Percentiles rank a stretch among this genome's conserved stretches.
Conservation (phyloP, 108 stramenopile species). For the Nitzschia sp. region DNA sequence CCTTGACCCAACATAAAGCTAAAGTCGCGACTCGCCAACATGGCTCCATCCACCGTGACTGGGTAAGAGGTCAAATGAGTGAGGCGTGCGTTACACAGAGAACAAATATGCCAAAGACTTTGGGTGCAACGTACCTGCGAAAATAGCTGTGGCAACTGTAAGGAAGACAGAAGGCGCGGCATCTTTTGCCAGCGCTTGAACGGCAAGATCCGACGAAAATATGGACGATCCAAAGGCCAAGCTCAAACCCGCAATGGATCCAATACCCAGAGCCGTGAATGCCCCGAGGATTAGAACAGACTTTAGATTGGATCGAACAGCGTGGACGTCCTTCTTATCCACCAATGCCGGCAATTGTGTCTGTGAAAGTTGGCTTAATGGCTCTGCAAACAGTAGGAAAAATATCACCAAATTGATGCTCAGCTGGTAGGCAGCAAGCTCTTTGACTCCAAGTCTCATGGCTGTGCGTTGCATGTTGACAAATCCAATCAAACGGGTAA, state of each 20-base stretch:
- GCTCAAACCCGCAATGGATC: constrained; percentile 49
- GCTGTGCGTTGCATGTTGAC: constrained; percentile 72
- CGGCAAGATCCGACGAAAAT: constrained; percentile 64
- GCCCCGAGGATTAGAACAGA: constrained; percentile 60
- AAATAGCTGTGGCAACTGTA: constrained; percentile 63
- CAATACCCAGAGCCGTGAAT: constrained; percentile 54
- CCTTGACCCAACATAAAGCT: constrained; percentile 71
- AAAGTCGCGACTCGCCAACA: constrained; percentile 82
- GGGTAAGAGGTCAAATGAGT: background rate
- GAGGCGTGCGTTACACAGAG: constrained; percentile 1
- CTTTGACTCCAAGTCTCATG: constrained; percentile 63
- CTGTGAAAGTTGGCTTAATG: constrained; percentile 72
- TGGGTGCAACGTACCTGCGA: constrained; percentile 33
- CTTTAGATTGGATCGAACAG: constrained; percentile 55
- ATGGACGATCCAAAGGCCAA: constrained; percentile 51
- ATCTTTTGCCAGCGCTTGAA: constrained; percentile 55
- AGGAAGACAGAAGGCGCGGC: constrained; percentile 70
- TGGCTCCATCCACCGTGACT: constrained; percentile 75
- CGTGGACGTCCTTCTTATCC: constrained; percentile 33
- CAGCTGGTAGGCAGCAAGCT: constrained; percentile 75
- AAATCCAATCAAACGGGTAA: constrained; percentile 70
- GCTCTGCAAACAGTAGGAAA: constrained; percentile 82
- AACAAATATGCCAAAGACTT: background rate
- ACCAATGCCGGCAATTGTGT: constrained; percentile 72
- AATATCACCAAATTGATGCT: constrained; percentile 70